Evolutionary conservation across 2,329 filamentous ascomycete genomes (phyloP).

Genomic region (Juglanconis oblonga): DNA sequence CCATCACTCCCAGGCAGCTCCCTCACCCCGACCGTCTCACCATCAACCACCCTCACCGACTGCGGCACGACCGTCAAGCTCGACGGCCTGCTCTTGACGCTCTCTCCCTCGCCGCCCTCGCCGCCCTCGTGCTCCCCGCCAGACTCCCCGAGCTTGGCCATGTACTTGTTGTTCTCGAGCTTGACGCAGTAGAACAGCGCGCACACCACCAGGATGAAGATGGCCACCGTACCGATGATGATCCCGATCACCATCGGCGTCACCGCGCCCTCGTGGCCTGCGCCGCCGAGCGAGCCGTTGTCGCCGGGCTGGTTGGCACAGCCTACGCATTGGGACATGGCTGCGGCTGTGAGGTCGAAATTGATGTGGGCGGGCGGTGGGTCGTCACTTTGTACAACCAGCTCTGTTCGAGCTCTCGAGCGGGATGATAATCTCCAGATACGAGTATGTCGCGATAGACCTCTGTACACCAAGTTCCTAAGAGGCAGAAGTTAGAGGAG

Average conservation of each 20-base stretch:
- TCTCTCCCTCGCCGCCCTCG: background rate
- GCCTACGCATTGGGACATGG: slow-evolving; percentile 18
- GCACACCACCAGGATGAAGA: slow-evolving; percentile 16
- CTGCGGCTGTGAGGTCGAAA: background rate
- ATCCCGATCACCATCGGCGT: slow-evolving; percentile 17
- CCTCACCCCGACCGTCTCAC: background rate
- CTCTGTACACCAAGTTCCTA: no score
- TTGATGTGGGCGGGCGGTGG: background rate
- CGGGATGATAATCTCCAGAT: no score
- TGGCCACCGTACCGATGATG: slow-evolving; percentile 15
- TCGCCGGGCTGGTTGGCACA: slow-evolving; percentile 17
- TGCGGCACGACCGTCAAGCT: background rate
- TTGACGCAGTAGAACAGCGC: slow-evolving; percentile 20
- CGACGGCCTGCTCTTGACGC: background rate
- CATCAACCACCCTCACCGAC: background rate
- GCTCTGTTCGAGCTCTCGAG: no score
- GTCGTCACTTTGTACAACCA: no score
- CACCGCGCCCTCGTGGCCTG: slow-evolving; percentile 10
- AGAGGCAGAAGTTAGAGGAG: no score
- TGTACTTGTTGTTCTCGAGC: slow-evolving; percentile 14
- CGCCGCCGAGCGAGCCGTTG: slow-evolving; percentile 16
- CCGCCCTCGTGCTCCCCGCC: background rate
- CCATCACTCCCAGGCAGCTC: background rate
- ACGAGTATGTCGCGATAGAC: no score
- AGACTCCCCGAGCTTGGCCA: background rate